Percentiles rank a stretch among this genome's conserved stretches.
phyloP scores from a whole-genome alignment of 352 stramenopile genomes.

The Aphanomyces stellatus region DNA sequence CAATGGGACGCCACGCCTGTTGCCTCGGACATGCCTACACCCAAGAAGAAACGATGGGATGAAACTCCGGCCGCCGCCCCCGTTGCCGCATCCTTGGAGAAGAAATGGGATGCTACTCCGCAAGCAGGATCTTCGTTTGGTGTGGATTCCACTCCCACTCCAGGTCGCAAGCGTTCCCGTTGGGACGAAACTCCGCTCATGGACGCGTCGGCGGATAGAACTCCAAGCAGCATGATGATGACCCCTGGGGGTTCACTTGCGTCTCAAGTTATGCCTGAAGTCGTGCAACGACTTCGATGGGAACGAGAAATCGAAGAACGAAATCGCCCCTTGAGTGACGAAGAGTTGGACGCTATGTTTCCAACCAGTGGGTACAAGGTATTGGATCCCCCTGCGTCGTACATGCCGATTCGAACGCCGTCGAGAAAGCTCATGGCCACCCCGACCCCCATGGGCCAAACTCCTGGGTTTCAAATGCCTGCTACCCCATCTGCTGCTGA shows the following conservation, averaged over 20 bases:
- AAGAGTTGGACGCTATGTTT: slow-evolving; percentile 96
- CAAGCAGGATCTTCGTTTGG: slow-evolving; percentile 33
- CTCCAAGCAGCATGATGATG: slow-evolving; percentile 48
- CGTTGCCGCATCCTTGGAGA: slow-evolving; percentile 27
- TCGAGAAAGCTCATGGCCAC: slow-evolving; percentile 92
- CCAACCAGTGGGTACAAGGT: slow-evolving; percentile 93
- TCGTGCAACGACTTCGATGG: slow-evolving; percentile 89
- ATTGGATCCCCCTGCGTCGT: slow-evolving; percentile 90
- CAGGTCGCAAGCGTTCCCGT: slow-evolving; percentile 84
- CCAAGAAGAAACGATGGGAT: slow-evolving; percentile 77
- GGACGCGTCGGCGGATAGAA: slow-evolving; percentile 35
- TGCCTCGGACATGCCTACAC: slow-evolving; percentile 15
- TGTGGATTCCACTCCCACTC: slow-evolving; percentile 32
- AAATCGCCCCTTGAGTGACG: slow-evolving; percentile 93
- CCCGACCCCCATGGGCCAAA: slow-evolving; percentile 91
- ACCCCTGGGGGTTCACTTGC: slow-evolving; percentile 55
- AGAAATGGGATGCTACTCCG: slow-evolving; percentile 93
- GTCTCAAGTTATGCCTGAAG: slow-evolving; percentile 71
- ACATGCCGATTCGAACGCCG: slow-evolving; percentile 94
- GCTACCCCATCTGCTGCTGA: slow-evolving; percentile 70
- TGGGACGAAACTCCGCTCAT: slow-evolving; percentile 95
- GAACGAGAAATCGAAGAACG: slow-evolving; percentile 96
- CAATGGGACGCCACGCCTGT: slow-evolving; percentile 66
- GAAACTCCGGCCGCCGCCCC: slow-evolving; percentile 58
- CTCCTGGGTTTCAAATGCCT: slow-evolving; percentile 85